phyloP scores from a whole-genome alignment of 306 rosid genomes.

The Rosa lucieae region DNA sequence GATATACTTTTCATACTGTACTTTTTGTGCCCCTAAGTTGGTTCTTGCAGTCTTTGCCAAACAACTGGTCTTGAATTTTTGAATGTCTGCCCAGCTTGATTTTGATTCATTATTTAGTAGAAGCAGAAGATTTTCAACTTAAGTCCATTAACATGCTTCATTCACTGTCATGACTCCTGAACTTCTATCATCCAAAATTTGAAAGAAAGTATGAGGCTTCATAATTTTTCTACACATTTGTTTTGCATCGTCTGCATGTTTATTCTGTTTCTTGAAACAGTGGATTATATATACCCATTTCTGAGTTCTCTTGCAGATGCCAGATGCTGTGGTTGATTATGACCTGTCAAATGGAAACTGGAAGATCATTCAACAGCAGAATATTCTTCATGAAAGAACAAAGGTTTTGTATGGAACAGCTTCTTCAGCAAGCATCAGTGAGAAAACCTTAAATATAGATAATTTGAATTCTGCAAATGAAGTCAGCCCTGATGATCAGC shows the following conservation, averaged over 20 bases:
- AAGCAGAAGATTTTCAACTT: not conserved
- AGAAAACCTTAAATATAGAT: conserved; percentile 32
- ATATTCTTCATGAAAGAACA: conserved; percentile 83
- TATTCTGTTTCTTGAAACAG: conserved; percentile 2
- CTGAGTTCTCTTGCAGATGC: conserved; percentile 65
- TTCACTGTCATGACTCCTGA: not conserved
- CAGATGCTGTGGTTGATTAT: conserved; percentile 95
- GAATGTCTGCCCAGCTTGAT: not conserved
- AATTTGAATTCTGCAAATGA: conserved; percentile 38
- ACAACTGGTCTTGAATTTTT: not conserved
- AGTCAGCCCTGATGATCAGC: conserved; percentile 46
- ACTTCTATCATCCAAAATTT: not conserved
- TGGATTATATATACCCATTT: conserved; percentile 18
- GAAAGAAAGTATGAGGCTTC: not conserved
- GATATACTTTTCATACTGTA: not conserved
- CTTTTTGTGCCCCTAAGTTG: not conserved
- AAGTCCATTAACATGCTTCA: not conserved
- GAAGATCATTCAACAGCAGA: conserved; percentile 94
- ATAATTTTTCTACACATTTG: not conserved
- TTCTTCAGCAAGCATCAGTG: conserved; percentile 45
- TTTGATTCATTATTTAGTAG: not conserved
- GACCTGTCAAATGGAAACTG: conserved; percentile 74
- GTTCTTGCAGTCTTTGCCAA: not conserved
- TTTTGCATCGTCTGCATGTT: conserved; percentile 1
- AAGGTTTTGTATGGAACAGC: conserved; percentile 69